Evolutionary conservation across 164 flowering plant genomes (phyloP), one percentile per base, ranked within the genome.

Genomic region (Vitis rotundifolia): DNA sequence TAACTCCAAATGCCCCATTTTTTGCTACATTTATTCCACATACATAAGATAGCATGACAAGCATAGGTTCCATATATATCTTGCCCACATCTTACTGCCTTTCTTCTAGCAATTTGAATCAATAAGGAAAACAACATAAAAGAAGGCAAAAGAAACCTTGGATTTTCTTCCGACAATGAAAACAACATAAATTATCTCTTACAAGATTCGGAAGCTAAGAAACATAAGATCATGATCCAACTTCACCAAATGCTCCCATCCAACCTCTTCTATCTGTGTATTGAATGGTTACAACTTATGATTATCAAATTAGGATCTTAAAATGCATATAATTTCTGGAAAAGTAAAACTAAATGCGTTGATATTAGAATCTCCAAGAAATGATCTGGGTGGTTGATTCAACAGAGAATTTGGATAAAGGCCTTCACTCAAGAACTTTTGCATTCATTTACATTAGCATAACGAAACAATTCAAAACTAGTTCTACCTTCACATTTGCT

Each of bases 221-320:
- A 68, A 80, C 16, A 78, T 76, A 59, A 91, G 67, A 78, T 86
- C 86, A 52, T 79, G 85, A 50, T 71, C 78, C 68, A 84, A 64
- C 58, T 70, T 78, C 67, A 82, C 82, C 16, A 91, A 76, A 71
- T 85, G 84, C 69, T 87, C 87, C 96, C 93, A 89, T 78, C 96
- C 96, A 71, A 91, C 79, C 77, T 87, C 96, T 86, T 91, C 96
- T 66, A 91, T 83, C 93, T 91, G 83, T 22, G 74, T 3, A 19
- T 10, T n/a, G 47, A 61, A 66, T 14, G 58, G 11, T 18, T 11
- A 13, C 5, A 53, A n/a, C 15, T 14, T 67, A 4, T 15, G 9
- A 67, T 22, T 19, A 15, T 29, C 69, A 5, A 29, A 22, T 22
- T 1, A 49, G 49, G 7, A 37, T 37, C 44, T 37, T 37, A 37